Conservation (phyloP, 225 moss, liverwort and hornwort species). For the Antitrichia curtipendula region DNA sequence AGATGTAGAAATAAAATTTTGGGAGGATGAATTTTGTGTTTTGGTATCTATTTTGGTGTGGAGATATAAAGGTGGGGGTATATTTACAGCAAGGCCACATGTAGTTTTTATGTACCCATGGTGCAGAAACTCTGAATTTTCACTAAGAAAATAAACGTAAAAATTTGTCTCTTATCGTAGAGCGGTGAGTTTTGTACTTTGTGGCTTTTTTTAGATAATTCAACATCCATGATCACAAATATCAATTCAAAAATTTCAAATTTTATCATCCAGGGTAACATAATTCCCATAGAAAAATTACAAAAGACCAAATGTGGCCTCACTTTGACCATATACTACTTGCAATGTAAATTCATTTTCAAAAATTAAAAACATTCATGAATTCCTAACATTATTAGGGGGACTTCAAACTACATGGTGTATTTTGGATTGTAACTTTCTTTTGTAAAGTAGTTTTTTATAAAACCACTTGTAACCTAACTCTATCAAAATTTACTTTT, state of each 20-base stretch:
- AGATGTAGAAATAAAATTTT: background rate
- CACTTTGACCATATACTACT: fast-evolving
- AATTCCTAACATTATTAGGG: too few relatives aligned
- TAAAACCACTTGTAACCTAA: background rate
- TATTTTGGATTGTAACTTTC: background rate
- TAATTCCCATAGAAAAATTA: too few relatives aligned
- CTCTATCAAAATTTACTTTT: background rate
- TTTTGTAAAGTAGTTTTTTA: background rate
- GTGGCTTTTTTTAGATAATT: fast-evolving
- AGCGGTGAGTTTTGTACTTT: background rate
- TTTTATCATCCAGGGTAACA: background rate
- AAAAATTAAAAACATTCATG: background rate
- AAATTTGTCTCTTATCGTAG: background rate
- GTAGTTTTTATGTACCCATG: background rate
- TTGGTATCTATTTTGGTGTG: fast-evolving
- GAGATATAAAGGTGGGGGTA: fast-evolving
- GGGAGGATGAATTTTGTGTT: background rate
- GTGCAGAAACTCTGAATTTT: background rate
- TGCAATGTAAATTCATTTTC: background rate
- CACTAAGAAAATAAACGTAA: background rate
- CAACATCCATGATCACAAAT: background rate
- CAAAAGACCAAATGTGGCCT: background rate
- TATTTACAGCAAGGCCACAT: too few relatives aligned
- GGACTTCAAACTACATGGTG: fast-evolving
- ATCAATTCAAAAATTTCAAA: background rate